phyloP scores from a whole-genome alignment of 2,329 filamentous ascomycete genomes.

The Fusarium clavum region DNA sequence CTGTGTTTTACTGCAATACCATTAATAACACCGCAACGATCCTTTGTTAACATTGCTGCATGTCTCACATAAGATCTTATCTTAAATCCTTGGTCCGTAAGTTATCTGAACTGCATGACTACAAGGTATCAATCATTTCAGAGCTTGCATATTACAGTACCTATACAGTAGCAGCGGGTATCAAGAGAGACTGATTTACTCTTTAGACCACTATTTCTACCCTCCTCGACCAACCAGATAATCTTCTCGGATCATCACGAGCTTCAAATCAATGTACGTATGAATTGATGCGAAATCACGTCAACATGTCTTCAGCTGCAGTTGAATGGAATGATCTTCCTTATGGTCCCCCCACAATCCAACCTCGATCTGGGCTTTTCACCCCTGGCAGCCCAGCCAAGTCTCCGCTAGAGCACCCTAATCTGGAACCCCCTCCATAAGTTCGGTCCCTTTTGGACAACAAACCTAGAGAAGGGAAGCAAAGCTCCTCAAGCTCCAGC shows the following conservation, averaged over 20 bases:
- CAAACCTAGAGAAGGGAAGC: constrained; percentile 6
- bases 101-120: neutral
- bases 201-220: neutral
- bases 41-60: too few species aligned
- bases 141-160: neutral
- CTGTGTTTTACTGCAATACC: neutral
- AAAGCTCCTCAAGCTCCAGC: constrained; percentile 11
- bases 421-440: neutral
- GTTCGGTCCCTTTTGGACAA: constrained; percentile 1
- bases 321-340: constrained; percentile 12
- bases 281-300: constrained; percentile 3
- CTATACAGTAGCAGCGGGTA: neutral
- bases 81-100: neutral
- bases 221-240: neutral
- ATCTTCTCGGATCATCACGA: neutral
- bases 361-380: constrained; percentile 5
- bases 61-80: neutral
- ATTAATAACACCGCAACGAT: neutral
- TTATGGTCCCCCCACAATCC: constrained; percentile 24
- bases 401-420: constrained; percentile 10
- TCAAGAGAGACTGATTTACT: neutral
- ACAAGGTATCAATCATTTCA: neutral
- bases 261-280: constrained; percentile 6
- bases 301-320: constrained; percentile 23
- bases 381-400: constrained; percentile 13